phyloP scores from a whole-genome alignment of 768 basidiomycete species.

The Lactarius quietus region DNA sequence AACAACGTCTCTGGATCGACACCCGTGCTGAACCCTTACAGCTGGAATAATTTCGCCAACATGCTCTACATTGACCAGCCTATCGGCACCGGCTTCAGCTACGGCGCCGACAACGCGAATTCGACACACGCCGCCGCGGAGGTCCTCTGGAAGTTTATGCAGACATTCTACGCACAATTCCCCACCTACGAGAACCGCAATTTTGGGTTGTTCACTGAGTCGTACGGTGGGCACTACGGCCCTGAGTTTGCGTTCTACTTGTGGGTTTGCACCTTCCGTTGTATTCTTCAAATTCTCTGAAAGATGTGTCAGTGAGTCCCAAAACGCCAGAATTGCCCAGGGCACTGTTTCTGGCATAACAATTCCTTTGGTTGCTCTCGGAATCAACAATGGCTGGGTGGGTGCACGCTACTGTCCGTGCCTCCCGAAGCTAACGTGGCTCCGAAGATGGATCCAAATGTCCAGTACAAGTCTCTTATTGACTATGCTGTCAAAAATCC shows the following conservation, averaged over 20 bases:
- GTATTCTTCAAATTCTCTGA: neutral
- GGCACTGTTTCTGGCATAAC: constrained; percentile 39
- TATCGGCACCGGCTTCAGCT: constrained; percentile 1
- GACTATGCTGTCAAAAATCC: constrained; percentile 45
- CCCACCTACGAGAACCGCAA: constrained; percentile 37
- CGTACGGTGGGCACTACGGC: constrained; percentile 34
- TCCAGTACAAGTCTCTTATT: constrained; percentile 50
- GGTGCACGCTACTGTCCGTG: constrained; percentile 44
- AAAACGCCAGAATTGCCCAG: constrained; percentile 47
- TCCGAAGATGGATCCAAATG: constrained; percentile 26
- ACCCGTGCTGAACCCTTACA: constrained; percentile 11
- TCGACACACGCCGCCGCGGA: neutral
- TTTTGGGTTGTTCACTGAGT: constrained; percentile 53
- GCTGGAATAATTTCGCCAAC: constrained; percentile 18
- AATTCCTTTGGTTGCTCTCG: constrained; percentile 39
- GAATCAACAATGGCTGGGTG: neutral
- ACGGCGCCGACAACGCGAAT: neutral
- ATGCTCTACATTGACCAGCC: constrained; percentile 25
- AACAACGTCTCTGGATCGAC: constrained; percentile 3
- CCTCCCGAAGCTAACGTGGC: constrained; percentile 22
- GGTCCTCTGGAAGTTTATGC: neutral
- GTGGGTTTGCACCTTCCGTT: neutral
- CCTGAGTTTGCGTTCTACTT: constrained; percentile 23
- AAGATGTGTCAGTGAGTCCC: constrained; percentile 38
- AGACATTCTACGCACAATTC: constrained; percentile 33